phyloP scores from a whole-genome alignment of 805 yeast genomes.

The Schwanniomyces occidentalis region DNA sequence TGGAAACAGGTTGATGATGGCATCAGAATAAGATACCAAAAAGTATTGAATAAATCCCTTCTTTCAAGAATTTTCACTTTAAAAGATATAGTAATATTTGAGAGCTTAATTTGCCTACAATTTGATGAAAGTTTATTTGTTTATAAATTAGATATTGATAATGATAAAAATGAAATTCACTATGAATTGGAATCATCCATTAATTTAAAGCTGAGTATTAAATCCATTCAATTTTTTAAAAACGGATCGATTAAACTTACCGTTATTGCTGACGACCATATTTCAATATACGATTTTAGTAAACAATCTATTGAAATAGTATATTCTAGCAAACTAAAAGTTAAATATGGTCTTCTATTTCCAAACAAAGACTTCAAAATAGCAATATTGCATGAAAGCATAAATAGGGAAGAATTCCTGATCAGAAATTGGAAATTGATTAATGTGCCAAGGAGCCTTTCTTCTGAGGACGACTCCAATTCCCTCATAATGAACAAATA shows the following conservation, averaged over 20 bases:
- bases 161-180: background rate
- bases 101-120: background rate
- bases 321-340: background rate
- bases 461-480: constrained; percentile 8
- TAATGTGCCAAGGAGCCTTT: background rate
- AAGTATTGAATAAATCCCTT: constrained; percentile 1
- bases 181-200: constrained; percentile 3
- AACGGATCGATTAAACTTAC: background rate
- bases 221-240: constrained; percentile 1
- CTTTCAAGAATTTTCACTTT: background rate
- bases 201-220: constrained; percentile 2
- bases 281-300: constrained; percentile 5
- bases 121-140: constrained; percentile 1
- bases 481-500: constrained; percentile 8
- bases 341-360: constrained; percentile 1
- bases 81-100: background rate
- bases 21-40: background rate
- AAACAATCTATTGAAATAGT: constrained; percentile 4
- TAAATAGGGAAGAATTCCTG: background rate
- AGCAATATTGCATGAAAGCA: constrained; percentile 1
- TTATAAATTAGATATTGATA: constrained; percentile 1
- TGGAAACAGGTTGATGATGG: constrained; percentile 4
- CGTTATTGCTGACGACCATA: constrained; percentile 5
- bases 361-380: background rate
- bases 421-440: constrained; percentile 5